Evolutionary conservation across 257 asterid genomes (phyloP).

Genomic region (Solanum stenotomum): DNA sequence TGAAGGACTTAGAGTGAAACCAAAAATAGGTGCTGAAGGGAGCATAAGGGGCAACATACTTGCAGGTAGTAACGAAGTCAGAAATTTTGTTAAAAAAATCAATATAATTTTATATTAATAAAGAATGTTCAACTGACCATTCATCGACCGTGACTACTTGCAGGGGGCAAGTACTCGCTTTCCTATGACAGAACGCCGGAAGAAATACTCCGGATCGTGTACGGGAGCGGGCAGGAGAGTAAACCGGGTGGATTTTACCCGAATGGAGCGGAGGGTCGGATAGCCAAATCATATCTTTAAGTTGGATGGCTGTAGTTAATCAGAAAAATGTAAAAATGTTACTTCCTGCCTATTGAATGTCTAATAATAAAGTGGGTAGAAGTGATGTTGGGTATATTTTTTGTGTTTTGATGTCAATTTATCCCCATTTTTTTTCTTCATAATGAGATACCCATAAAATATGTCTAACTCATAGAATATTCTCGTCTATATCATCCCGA

Average conservation of each 20-base stretch:
- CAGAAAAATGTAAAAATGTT: background rate
- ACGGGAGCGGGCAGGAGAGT: constrained; percentile 45
- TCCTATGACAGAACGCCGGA: constrained; percentile 56
- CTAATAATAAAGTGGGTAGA: background rate
- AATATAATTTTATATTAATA: too few relatives aligned
- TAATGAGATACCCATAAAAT: background rate
- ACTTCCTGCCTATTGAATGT: background rate
- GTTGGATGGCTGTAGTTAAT: background rate
- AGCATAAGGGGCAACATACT: constrained; percentile 32
- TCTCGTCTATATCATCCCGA: background rate
- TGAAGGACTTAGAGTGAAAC: constrained; percentile 54
- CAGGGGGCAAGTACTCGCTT: constrained; percentile 39
- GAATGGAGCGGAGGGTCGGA: constrained; percentile 51
- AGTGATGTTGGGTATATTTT: background rate
- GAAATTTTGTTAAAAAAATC: background rate
- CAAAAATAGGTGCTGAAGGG: constrained; percentile 46
- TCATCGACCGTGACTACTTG: background rate
- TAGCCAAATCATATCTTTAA: constrained; percentile 43
- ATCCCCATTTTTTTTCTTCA: background rate
- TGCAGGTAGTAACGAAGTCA: background rate
- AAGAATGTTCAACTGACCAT: background rate
- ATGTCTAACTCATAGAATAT: background rate
- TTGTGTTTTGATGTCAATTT: background rate
- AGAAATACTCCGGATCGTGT: constrained; percentile 63
- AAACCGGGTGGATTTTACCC: constrained; percentile 80